Evolutionary conservation across 2,329 filamentous ascomycete genomes (phyloP).

Genomic region (Aaosphaeria arxii): DNA sequence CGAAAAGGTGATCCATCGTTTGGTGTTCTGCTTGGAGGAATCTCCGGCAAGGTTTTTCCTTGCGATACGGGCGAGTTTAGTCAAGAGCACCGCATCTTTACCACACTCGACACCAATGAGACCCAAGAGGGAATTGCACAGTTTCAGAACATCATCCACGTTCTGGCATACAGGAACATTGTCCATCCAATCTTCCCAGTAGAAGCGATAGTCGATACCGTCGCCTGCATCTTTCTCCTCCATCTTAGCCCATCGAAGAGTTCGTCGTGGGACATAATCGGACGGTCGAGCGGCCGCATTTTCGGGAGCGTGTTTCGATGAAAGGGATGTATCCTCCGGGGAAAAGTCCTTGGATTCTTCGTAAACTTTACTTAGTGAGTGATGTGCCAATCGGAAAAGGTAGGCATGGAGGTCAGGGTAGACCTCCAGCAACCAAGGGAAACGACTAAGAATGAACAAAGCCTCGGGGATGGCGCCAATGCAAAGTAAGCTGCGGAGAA

Average conservation of each 20-base stretch:
- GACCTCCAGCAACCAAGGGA: slow-evolving; percentile 86
- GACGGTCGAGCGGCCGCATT: slow-evolving; percentile 61
- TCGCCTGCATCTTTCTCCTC: slow-evolving; percentile 75
- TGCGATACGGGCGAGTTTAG: slow-evolving; percentile 84
- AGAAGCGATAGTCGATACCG: slow-evolving; percentile 79
- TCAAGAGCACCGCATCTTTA: slow-evolving; percentile 71
- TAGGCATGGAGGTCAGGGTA: slow-evolving; percentile 78
- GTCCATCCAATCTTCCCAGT: slow-evolving; percentile 96
- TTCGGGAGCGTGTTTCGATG: slow-evolving; percentile 60
- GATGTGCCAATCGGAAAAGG: slow-evolving; percentile 80
- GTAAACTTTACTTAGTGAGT: slow-evolving; percentile 77
- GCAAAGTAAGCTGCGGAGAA: slow-evolving; percentile 81
- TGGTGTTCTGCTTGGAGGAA: slow-evolving; percentile 64
- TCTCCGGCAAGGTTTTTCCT: slow-evolving; percentile 71
- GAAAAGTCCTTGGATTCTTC: slow-evolving; percentile 48
- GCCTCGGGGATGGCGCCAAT: slow-evolving; percentile 93
- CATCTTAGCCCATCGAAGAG: slow-evolving; percentile 78
- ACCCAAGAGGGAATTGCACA: slow-evolving; percentile 81
- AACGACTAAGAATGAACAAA: slow-evolving; percentile 85
- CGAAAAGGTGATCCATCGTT: slow-evolving; percentile 81
- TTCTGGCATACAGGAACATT: slow-evolving; percentile 88
- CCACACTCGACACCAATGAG: slow-evolving; percentile 87
- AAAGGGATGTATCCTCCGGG: slow-evolving; percentile 46
- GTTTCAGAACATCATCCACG: slow-evolving; percentile 84
- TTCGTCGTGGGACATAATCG: slow-evolving; percentile 61